Base-by-base conservation (phyloP, 495 filamentous ascomycete genomes). In the Tuber borchii region DNA sequence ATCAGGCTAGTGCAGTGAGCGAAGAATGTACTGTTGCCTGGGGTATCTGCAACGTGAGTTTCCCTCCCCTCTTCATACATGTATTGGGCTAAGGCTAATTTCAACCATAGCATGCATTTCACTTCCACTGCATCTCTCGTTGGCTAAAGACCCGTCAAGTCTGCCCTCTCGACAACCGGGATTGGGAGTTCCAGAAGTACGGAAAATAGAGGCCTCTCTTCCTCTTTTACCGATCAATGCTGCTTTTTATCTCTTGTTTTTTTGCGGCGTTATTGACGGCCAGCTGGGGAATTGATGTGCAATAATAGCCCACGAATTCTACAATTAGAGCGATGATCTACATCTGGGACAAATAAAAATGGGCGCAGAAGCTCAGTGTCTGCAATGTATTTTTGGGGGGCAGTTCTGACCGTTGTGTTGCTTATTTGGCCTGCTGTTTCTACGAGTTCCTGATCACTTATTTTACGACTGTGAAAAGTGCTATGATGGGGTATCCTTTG, bases 101-200 rank as follows among this genome's bases (percentile, higher is more conserved):
- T 1, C 2, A 22, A 31, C 26, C 8, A 19, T 83, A 99, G 95
- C 95, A 99, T 83, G 95, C 95, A 10, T 99, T 99, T 87, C 95
- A 99, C 85, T 99, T 99, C 87, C 95, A 99, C 86, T 99, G 95
- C 87, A 99, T 99, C 84, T 98, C 96, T 6, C 90, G 95, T 84
- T 99, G 95, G 95, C 87, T 99, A 56, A 99, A 99, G 88, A 97
- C 95, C n/a, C 93, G 96, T 75, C 95, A 98, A 85, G 95, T 99
- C 71, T 99, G 95, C 82, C 95, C 95, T 4, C 88, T 99, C 40
- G 95, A 99, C 85, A 99, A 99, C 86, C 88, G 94, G 80, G 95
- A 98, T 84, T 99, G 95, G 95, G 95, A 98, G 83, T 98, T 98
- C 89, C 95, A 99, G 86, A 98, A 98, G 83, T 99, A 99, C 83